Base-by-base conservation (phyloP, 768 basidiomycete species). In the Imleria badia region DNA sequence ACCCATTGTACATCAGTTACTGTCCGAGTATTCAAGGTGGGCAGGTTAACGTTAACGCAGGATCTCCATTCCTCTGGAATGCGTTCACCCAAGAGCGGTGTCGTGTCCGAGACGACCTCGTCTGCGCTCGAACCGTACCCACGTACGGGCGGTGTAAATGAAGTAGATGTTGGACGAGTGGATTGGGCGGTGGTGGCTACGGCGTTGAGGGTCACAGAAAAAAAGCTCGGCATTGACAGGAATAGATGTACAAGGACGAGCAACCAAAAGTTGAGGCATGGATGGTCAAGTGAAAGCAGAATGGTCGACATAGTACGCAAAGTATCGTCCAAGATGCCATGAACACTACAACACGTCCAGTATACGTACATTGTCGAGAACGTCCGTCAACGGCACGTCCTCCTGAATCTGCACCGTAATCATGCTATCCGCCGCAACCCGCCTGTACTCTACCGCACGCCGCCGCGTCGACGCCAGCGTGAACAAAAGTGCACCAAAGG, bases 131-230 rank as follows among this genome's bases (percentile, higher is more conserved):
- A 60, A 13, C 63, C 60, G 65, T 1, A 65, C 64, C 73, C 72
- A 74, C 5, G 46, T 36, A 2, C 73, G 73, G 1, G 68, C 68
- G 8, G 66, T 68, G 51, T 69, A 69, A 49, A 74, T 70, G 53
- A 63, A 73, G 6, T 66, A 62, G 7, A 72, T 29, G 48, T 74
- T 72, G 62, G 66, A 26, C 64, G 64, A 4, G 57, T 35, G 15
- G 53, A 47, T 19, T 56, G 29, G 4, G 69, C 62, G 29, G 54
- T 40, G 31, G 61, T 56, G 5, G 52, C 58, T 6, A 61, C 41
- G 4, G 59, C 61, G 6, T 59, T 48, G 4, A 70, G 45, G 17
- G 52, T 48, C 29, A 66, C 43, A 11, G 62, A n/a, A n/a, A n/a
- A n/a, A n/a, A n/a, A n/a, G n/a, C n/a, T n/a, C n/a, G n/a, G n/a